Percentiles rank a stretch among this genome's conserved stretches.
Evolutionary conservation across 2,329 filamentous ascomycete genomes (phyloP).

Genomic region (Neopestalotiopsis sp.): DNA sequence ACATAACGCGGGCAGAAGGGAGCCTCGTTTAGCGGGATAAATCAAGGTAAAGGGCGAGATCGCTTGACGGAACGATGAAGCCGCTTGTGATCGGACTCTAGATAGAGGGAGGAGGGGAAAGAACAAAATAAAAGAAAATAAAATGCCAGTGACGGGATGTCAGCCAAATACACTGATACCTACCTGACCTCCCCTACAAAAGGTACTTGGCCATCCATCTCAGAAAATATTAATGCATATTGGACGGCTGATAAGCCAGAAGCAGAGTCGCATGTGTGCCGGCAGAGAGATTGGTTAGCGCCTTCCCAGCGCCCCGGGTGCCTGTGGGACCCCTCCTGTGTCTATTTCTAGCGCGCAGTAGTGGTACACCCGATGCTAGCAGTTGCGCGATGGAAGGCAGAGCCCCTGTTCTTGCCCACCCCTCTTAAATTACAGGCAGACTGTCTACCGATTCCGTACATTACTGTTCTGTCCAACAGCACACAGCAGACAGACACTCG

Average conservation of each 20-base stretch:
- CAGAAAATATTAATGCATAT: neutral
- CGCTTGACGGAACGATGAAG: neutral
- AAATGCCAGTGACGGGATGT: neutral
- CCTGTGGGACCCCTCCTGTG: slow-evolving; percentile 15
- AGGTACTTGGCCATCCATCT: neutral
- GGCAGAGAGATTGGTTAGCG: slow-evolving; percentile 19
- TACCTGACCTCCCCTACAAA: neutral
- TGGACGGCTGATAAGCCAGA: neutral
- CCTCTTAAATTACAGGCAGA: neutral
- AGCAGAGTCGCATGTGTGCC: slow-evolving; percentile 14
- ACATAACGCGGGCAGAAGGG: neutral
- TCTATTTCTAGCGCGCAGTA: slow-evolving; percentile 14
- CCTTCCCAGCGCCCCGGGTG: slow-evolving; percentile 21
- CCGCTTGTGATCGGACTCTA: neutral
- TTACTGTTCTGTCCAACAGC: too few relatives aligned
- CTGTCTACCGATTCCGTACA: neutral
- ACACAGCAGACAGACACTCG: too few relatives aligned
- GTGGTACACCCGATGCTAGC: neutral
- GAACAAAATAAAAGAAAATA: neutral
- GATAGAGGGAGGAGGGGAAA: neutral
- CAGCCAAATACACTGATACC: neutral
- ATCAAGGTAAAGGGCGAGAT: neutral
- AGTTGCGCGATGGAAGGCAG: slow-evolving; percentile 10
- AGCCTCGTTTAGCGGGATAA: neutral
- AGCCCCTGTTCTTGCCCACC: neutral